phyloP scores from a whole-genome alignment of 768 basidiomycete species.

The Trametes punicea region DNA sequence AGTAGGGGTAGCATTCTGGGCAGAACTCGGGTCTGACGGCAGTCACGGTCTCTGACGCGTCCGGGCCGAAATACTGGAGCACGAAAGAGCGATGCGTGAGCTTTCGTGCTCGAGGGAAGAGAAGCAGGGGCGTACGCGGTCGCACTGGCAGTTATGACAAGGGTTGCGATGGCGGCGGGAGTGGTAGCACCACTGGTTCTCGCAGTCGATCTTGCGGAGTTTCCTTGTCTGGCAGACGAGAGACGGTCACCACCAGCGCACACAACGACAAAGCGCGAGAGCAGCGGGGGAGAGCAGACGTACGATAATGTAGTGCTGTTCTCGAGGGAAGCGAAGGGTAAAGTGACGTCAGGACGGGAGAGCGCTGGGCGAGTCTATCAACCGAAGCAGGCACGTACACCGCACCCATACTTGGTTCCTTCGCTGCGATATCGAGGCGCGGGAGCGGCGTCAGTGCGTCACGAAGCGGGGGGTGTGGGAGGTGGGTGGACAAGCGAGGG shows the following conservation, averaged over 20 bases:
- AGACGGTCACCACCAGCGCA: conserved; percentile 7
- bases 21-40: conserved; percentile 42
- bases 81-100: background rate
- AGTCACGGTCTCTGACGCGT: conserved; percentile 59
- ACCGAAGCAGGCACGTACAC: conserved; percentile 32
- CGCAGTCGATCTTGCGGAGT: conserved; percentile 54
- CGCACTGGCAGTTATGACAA: conserved; percentile 43
- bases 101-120: conserved; percentile 6
- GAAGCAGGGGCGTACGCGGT: conserved; percentile 35
- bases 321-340: conserved; percentile 4
- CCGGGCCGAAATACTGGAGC: conserved; percentile 71
- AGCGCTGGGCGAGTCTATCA: conserved; percentile 16
- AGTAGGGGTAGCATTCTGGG: conserved; percentile 32
- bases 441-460: conserved; percentile 26
- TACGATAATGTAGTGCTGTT: conserved; percentile 70
- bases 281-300: too few relatives aligned
- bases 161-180: conserved; percentile 39
- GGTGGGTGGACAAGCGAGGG: conserved; percentile 15
- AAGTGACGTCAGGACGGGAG: conserved; percentile 23
- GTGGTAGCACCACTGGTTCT: conserved; percentile 39
- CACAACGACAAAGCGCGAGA: conserved; percentile 10
- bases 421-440: conserved; percentile 46
- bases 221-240: conserved; percentile 43
- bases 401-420: conserved; percentile 74
- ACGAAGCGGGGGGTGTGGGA: conserved; percentile 1